Conservation (phyloP, 352 stramenopile genomes). For the Phytophthora tentaculata region DNA sequence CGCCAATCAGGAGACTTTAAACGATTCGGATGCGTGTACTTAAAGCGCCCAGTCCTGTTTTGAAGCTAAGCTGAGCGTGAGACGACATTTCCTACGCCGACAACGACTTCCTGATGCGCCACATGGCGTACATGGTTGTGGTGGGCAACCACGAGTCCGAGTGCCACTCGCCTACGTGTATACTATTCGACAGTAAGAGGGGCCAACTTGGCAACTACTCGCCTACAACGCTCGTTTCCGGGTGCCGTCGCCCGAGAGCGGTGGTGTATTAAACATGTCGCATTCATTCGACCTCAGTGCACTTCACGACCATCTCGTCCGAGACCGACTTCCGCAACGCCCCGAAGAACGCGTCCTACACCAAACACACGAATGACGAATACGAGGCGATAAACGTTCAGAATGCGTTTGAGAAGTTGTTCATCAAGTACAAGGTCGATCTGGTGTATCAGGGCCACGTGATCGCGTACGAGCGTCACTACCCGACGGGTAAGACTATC, state of each 20-base stretch:
- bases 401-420: slow-evolving; percentile 56
- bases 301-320: slow-evolving; percentile 81
- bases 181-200: slow-evolving; percentile 33
- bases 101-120: slow-evolving; percentile 47
- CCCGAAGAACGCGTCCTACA: slow-evolving; percentile 44
- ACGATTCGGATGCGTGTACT: too few species aligned
- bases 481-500: slow-evolving; percentile 42
- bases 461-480: slow-evolving; percentile 56
- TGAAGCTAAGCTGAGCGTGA: too few species aligned
- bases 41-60: too few species aligned
- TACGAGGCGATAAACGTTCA: slow-evolving; percentile 46
- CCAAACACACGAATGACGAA: slow-evolving; percentile 34
- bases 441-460: slow-evolving; percentile 55
- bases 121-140: slow-evolving; percentile 78
- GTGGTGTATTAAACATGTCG: slow-evolving; percentile 50
- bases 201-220: slow-evolving; percentile 59
- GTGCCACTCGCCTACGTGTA: slow-evolving; percentile 42
- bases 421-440: slow-evolving; percentile 67
- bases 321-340: slow-evolving; percentile 63
- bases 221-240: slow-evolving; percentile 53
- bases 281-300: slow-evolving; percentile 58
- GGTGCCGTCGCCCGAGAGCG: slow-evolving; percentile 49
- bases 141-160: slow-evolving; percentile 61
- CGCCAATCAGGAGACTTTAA: too few species aligned
- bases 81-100: slow-evolving; percentile 57